Conservation (phyloP, 2,329 filamentous ascomycete species). For the Ophiostoma pallidulum region DNA sequence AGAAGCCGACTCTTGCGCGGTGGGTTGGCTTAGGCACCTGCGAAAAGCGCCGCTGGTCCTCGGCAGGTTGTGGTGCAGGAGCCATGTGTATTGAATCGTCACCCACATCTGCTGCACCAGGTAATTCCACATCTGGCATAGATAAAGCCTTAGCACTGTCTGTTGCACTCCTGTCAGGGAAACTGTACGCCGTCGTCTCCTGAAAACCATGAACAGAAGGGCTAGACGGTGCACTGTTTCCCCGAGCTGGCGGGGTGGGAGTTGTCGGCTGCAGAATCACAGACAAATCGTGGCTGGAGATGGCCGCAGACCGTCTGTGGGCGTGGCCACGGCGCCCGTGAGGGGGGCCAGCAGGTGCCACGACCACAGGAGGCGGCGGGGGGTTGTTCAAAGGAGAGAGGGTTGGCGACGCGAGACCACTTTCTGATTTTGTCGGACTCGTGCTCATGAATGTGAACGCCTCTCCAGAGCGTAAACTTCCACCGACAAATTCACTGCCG, state of each 20-base stretch:
- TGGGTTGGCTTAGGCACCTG: conserved; percentile 19
- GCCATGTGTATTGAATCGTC: not conserved
- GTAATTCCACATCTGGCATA: conserved; percentile 12
- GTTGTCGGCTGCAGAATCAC: conserved; percentile 54
- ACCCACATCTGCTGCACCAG: not conserved
- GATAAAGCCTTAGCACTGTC: conserved; percentile 11
- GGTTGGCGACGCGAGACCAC: conserved; percentile 47
- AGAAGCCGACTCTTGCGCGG: conserved; percentile 68
- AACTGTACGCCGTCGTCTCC: conserved; percentile 19
- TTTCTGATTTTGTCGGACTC: conserved; percentile 57
- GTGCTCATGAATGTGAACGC: conserved; percentile 55
- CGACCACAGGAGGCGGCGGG: not conserved
- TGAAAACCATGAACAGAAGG: conserved; percentile 43
- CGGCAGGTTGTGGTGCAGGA: not conserved
- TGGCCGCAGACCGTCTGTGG: conserved; percentile 71
- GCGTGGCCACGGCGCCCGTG: conserved; percentile 56
- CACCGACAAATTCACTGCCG: conserved; percentile 80
- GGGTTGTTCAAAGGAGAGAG: conserved; percentile 39
- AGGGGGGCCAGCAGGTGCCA: conserved; percentile 14
- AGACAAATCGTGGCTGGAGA: conserved; percentile 75
- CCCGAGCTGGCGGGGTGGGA: conserved; percentile 40
- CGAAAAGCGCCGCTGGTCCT: conserved; percentile 13
- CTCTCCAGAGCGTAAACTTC: conserved; percentile 50
- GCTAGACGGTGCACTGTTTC: conserved; percentile 56
- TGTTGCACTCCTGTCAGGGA: conserved; percentile 17